These are phyloP conservation scores for Cynanchum wilfordii DNA, from an alignment of 257 asterid species.

Conservation along the genomic window DNA sequence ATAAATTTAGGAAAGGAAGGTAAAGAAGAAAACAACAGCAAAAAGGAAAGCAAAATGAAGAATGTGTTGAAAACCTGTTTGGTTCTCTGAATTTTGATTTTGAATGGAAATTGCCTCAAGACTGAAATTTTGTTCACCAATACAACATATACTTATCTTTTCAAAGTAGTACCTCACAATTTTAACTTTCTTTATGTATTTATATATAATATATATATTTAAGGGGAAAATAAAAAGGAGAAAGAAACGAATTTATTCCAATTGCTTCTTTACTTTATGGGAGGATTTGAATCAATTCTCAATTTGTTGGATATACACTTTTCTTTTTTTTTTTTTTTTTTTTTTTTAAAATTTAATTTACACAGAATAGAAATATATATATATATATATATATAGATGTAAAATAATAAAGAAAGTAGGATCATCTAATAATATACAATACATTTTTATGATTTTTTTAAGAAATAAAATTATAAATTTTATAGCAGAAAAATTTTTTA, in stretches of 20 bases:
- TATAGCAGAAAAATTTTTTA: no score
- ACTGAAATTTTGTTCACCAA: no score
- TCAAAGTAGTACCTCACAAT: slow-evolving; percentile 5
- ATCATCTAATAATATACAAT: no score
- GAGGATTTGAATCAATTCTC: background rate
- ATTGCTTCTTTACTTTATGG: background rate
- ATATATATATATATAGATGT: no score
- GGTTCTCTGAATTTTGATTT: slow-evolving; percentile 8
- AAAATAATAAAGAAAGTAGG: no score
- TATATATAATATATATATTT: no score
- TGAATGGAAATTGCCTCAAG: slow-evolving; percentile 23
- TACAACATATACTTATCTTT: background rate
- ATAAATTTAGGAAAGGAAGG: background rate
- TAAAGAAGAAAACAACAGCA: background rate
- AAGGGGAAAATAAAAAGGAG: slow-evolving; percentile 1
- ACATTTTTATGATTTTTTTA: no score
- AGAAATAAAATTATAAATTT: no score
- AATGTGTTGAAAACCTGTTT: slow-evolving; percentile 13
- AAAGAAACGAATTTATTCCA: background rate
- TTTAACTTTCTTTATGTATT: slow-evolving; percentile 3
- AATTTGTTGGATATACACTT: background rate
- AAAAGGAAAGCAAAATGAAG: background rate
- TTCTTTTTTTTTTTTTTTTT: background rate
- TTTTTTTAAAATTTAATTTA: no score
- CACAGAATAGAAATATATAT: no score